These are phyloP conservation scores for Gonium pectorale DNA, from an alignment of 139 green algal genomes.

Conservation along the genomic window DNA sequence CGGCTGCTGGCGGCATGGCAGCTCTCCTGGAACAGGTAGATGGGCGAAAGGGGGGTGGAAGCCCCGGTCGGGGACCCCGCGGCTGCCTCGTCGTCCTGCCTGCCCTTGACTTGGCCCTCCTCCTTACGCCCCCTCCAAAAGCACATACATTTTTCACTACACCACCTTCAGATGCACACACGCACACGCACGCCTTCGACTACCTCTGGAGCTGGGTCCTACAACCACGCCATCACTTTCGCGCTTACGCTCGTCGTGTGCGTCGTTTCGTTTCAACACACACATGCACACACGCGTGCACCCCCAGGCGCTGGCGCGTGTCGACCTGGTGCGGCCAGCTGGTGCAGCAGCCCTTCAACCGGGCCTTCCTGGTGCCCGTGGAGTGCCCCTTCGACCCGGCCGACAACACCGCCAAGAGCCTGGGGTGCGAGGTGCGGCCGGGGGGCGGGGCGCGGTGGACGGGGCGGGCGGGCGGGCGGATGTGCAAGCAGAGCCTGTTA, in stretches of 20 bases:
- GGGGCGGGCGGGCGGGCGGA: not conserved
- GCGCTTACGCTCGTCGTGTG: too few species aligned
- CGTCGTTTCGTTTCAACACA: too few species aligned
- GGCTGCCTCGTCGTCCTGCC: too few species aligned
- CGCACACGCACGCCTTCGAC: too few species aligned
- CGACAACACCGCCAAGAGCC: slow-evolving; percentile 51
- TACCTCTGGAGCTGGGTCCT: too few species aligned
- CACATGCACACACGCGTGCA: too few species aligned
- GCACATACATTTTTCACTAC: too few species aligned
- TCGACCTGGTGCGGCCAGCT: slow-evolving; percentile 43
- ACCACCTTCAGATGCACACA: too few species aligned
- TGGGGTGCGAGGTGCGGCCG: slow-evolving; percentile 36
- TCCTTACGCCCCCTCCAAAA: too few species aligned
- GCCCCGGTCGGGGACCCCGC: too few species aligned
- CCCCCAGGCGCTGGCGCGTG: slow-evolving; percentile 38
- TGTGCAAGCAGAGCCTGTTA: not conserved
- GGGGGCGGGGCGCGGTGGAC: not conserved
- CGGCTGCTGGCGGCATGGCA: slow-evolving; percentile 13
- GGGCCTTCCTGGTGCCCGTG: slow-evolving; percentile 43
- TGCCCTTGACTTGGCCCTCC: too few species aligned
- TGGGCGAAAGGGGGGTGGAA: not conserved
- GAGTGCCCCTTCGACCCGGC: slow-evolving; percentile 51
- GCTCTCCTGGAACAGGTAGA: slow-evolving; percentile 45
- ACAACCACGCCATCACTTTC: too few species aligned
- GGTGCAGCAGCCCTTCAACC: slow-evolving; percentile 40